Evolutionary conservation across 2,329 filamentous ascomycete species (phyloP).

Genomic region (Ophiostoma perfectum): DNA sequence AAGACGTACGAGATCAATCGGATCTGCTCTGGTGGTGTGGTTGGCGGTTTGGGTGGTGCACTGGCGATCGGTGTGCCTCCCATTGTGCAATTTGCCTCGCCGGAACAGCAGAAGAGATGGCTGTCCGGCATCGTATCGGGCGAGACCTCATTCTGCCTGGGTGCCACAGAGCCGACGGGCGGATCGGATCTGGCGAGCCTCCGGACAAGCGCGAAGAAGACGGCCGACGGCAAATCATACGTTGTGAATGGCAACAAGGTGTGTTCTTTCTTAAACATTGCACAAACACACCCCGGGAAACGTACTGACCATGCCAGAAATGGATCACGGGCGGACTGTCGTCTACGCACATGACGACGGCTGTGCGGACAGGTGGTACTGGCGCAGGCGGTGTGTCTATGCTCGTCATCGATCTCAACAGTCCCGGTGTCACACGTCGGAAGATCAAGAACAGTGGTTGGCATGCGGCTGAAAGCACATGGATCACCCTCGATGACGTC

Average conservation of each 20-base stretch:
- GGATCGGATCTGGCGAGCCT: constrained; percentile 62
- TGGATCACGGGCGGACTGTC: constrained; percentile 61
- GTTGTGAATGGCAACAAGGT: constrained; percentile 59
- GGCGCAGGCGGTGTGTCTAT: constrained; percentile 52
- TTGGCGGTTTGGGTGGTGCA: constrained; percentile 53
- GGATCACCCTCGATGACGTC: constrained; percentile 52
- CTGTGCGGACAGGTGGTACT: constrained; percentile 53
- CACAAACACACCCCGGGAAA: not conserved
- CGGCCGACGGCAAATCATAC: constrained; percentile 45
- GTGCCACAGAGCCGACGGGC: constrained; percentile 58
- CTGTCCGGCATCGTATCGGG: constrained; percentile 54
- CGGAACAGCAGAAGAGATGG: constrained; percentile 54
- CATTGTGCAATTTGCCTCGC: constrained; percentile 56
- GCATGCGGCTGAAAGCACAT: constrained; percentile 56
- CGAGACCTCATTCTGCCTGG: constrained; percentile 57
- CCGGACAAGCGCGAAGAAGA: constrained; percentile 50
- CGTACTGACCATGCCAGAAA: constrained; percentile 36
- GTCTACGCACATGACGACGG: constrained; percentile 58
- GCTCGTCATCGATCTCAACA: constrained; percentile 49
- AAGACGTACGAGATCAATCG: constrained; percentile 51
- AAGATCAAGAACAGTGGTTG: constrained; percentile 61
- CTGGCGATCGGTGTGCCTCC: constrained; percentile 60
- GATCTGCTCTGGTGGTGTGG: constrained; percentile 49
- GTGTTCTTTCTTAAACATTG: not conserved
- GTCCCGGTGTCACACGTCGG: constrained; percentile 46